Evolutionary conservation across 1,139 yeast species (phyloP).

Genomic region (Debaryomycetaceae sp.): DNA sequence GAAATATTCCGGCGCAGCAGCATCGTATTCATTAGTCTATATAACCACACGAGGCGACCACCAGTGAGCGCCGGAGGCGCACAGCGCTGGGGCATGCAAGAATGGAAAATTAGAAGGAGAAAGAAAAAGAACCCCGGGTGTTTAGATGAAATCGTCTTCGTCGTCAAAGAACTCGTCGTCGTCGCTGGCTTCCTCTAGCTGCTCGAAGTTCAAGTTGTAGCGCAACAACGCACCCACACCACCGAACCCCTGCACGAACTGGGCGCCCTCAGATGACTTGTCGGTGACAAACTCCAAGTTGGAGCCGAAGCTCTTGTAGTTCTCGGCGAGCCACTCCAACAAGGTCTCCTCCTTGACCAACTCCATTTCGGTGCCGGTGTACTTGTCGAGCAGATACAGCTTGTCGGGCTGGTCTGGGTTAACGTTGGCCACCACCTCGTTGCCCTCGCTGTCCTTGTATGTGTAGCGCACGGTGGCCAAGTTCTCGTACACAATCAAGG

Average conservation of each 20-base stretch:
- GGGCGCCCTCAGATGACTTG: slow-evolving; percentile 96
- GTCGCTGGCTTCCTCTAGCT: slow-evolving; percentile 82
- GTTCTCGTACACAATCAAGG: slow-evolving; percentile 87
- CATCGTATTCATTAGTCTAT: background rate
- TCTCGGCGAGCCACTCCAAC: slow-evolving; percentile 97
- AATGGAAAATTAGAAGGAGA: background rate
- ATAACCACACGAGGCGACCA: background rate
- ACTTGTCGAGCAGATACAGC: slow-evolving; percentile 73
- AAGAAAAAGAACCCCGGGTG: slow-evolving; percentile 1
- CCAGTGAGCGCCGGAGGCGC: slow-evolving; percentile 1
- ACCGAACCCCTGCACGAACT: slow-evolving; percentile 96
- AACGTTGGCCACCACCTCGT: slow-evolving; percentile 69
- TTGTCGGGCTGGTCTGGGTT: slow-evolving; percentile 71
- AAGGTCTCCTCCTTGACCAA: slow-evolving; percentile 74
- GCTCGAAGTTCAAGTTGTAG: slow-evolving; percentile 95
- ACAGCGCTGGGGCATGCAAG: background rate
- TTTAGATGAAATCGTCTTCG: slow-evolving; percentile 46
- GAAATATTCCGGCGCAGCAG: too few species aligned
- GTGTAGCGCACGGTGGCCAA: slow-evolving; percentile 81
- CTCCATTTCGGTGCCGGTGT: slow-evolving; percentile 88
- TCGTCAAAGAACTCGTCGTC: slow-evolving; percentile 78
- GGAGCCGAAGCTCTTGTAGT: slow-evolving; percentile 91
- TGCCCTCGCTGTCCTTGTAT: slow-evolving; percentile 79
- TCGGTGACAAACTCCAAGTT: slow-evolving; percentile 93
- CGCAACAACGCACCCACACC: slow-evolving; percentile 96